A percentile compares a stretch with the other conserved stretches of the same genome.
Evolutionary conservation across 2,329 filamentous ascomycete species (phyloP).

Genomic region (Fusarium torulosum): DNA sequence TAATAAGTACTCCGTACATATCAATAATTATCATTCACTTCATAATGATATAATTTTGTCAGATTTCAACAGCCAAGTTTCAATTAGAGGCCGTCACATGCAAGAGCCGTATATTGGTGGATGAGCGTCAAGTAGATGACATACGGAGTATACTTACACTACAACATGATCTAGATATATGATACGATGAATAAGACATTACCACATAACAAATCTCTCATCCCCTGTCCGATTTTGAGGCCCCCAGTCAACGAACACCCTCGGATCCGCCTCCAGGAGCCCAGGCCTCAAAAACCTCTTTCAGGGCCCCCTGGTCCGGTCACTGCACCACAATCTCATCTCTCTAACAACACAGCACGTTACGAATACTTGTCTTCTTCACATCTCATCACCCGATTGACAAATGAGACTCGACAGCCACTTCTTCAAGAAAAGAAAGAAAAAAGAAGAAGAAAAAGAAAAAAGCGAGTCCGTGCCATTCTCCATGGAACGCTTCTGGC

Average conservation of each 20-base stretch:
- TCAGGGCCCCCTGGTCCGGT: conserved; percentile 26
- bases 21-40: neutral
- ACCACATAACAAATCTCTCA: too few species aligned
- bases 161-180: neutral
- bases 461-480: conserved; percentile 5
- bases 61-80: neutral
- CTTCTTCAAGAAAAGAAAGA: conserved; percentile 10
- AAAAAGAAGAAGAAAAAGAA: neutral
- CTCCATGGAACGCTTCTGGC: conserved; percentile 15
- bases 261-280: conserved; percentile 46
- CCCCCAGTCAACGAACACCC: conserved; percentile 43
- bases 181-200: neutral
- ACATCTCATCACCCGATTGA: conserved; percentile 30
- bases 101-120: conserved; percentile 8
- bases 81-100: conserved; percentile 11
- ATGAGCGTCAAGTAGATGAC: conserved; percentile 21
- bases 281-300: conserved; percentile 32
- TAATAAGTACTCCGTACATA: too few species aligned
- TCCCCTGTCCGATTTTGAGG: conserved; percentile 30
- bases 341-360: conserved; percentile 27
- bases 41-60: neutral
- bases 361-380: conserved; percentile 2
- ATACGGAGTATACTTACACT: neutral
- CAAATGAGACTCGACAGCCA: conserved; percentile 11
- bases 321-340: conserved; percentile 38